Evolutionary conservation across 257 asterid genomes (phyloP).

Genomic region (Solanum rostratum): DNA sequence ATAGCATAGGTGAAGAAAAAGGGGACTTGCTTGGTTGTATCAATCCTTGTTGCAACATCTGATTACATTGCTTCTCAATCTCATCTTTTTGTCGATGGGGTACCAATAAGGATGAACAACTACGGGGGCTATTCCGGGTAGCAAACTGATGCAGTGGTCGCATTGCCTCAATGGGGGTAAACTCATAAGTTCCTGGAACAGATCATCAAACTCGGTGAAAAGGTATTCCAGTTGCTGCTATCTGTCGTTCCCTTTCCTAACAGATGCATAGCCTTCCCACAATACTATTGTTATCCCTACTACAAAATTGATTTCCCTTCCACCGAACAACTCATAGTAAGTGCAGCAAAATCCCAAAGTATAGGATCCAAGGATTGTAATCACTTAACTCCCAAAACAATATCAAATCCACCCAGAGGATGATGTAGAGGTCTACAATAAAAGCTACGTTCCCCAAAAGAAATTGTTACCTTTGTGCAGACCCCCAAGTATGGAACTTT

Average conservation of each 20-base stretch:
- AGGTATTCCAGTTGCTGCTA: neutral
- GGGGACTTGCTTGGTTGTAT: neutral
- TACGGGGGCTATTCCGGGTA: neutral
- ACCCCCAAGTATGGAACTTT: neutral
- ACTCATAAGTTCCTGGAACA: neutral
- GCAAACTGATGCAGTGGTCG: neutral
- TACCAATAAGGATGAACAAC: neutral
- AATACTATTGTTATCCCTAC: neutral
- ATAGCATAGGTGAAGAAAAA: neutral
- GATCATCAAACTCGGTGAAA: neutral
- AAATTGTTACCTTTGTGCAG: neutral
- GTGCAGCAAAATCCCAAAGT: neutral
- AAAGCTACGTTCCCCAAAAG: neutral
- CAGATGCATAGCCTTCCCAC: neutral
- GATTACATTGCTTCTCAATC: neutral
- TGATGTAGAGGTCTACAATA: neutral
- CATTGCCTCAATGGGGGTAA: neutral
- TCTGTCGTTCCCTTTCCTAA: neutral
- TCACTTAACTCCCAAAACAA: neutral
- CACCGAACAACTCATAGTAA: neutral
- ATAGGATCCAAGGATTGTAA: neutral
- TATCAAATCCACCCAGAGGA: neutral
- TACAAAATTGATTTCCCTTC: neutral
- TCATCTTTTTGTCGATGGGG: neutral
- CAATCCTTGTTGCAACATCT: neutral